Evolutionary conservation across 441 rosid species (phyloP).

Genomic region (Melastoma candidum): DNA sequence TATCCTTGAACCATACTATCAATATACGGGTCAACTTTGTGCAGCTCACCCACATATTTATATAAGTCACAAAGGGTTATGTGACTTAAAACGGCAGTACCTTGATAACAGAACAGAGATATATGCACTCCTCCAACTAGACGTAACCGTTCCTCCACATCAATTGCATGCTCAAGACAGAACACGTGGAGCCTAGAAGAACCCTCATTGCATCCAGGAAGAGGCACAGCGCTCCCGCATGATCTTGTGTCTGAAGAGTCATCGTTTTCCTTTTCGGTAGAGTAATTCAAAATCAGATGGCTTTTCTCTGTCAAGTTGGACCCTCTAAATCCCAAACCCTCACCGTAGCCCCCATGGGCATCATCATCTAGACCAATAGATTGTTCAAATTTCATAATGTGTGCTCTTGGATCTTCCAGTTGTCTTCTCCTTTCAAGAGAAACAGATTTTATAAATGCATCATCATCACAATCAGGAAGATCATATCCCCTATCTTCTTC

Average conservation of each 20-base stretch:
- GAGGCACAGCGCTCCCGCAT: slow-evolving; percentile 15
- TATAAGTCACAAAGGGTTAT: no score
- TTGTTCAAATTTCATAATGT: slow-evolving; percentile 18
- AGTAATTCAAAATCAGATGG: slow-evolving; percentile 21
- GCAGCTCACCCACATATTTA: no score
- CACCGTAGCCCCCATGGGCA: slow-evolving; percentile 13
- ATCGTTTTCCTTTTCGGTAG: slow-evolving; percentile 26
- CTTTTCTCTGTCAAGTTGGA: slow-evolving; percentile 18
- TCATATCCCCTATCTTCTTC: slow-evolving; percentile 59
- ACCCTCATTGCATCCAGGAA: slow-evolving; percentile 50
- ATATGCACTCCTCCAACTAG: slow-evolving; percentile 70
- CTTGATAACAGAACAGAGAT: slow-evolving; percentile 89
- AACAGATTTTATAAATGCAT: slow-evolving; percentile 18
- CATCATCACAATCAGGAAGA: slow-evolving; percentile 22
- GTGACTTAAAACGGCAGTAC: slow-evolving; percentile 17
- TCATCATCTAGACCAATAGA: slow-evolving; percentile 22
- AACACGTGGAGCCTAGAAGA: slow-evolving; percentile 82
- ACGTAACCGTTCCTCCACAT: slow-evolving; percentile 74
- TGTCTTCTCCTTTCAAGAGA: slow-evolving; percentile 24
- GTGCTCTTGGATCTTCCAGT: slow-evolving; percentile 14
- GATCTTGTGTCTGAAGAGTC: slow-evolving; percentile 24
- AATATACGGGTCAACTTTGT: no score
- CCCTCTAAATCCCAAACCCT: slow-evolving; percentile 20
- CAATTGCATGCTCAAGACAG: slow-evolving; percentile 95
- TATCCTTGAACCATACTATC: no score